Evolutionary conservation across 2,329 filamentous ascomycete species (phyloP).

Genomic region (Arthrobotrys pseudoclavata): DNA sequence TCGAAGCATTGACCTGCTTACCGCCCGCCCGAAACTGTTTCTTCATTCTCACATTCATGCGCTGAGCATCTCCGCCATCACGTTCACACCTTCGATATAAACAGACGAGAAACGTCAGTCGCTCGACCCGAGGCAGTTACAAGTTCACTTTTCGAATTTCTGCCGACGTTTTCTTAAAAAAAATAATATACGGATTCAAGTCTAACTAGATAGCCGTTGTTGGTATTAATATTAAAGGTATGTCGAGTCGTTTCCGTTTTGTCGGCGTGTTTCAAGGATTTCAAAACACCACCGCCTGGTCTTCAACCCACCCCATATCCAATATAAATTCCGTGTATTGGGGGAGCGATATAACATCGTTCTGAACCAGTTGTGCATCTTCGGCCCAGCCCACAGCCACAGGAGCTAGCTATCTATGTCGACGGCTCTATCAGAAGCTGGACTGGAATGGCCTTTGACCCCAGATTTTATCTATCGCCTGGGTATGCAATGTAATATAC

Average conservation of each 20-base stretch:
- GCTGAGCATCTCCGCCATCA: slow-evolving; percentile 22
- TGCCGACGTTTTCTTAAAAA: not conserved
- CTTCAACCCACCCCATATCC: slow-evolving; percentile 15
- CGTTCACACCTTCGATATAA: slow-evolving; percentile 29
- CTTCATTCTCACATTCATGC: slow-evolving; percentile 54
- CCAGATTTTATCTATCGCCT: slow-evolving; percentile 30
- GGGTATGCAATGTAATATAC: slow-evolving; percentile 26
- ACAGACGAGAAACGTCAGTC: slow-evolving; percentile 16
- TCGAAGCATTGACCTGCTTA: slow-evolving; percentile 50
- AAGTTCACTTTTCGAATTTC: not conserved
- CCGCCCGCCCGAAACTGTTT: slow-evolving; percentile 49
- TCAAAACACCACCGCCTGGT: slow-evolving; percentile 38
- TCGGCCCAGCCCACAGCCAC: slow-evolving; percentile 22
- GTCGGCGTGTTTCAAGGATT: slow-evolving; percentile 47
- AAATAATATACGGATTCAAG: not conserved
- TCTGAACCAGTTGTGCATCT: too few species aligned
- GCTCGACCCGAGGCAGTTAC: slow-evolving; percentile 15
- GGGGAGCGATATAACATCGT: slow-evolving; percentile 27
- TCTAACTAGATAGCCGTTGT: not conserved
- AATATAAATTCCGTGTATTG: slow-evolving; percentile 29
- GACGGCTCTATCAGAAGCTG: slow-evolving; percentile 50
- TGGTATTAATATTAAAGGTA: slow-evolving; percentile 32
- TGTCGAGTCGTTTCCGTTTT: slow-evolving; percentile 36
- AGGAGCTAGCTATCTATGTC: slow-evolving; percentile 12
- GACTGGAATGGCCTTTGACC: slow-evolving; percentile 35